phyloP scores from a whole-genome alignment of 192 early-diverging fungal species.

The Coemansia sp. region DNA sequence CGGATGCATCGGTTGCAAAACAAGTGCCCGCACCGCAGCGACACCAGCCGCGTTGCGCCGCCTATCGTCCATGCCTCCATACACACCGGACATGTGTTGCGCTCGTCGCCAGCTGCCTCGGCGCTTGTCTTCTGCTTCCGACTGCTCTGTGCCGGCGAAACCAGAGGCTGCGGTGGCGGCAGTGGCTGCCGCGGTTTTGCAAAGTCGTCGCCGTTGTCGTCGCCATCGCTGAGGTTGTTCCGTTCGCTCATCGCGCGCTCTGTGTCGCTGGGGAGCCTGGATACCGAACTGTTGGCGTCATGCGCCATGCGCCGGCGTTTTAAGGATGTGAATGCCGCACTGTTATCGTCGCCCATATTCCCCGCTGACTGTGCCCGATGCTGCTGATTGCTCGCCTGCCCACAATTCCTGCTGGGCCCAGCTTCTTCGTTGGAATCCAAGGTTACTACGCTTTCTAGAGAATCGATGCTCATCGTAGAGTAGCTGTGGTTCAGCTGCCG shows the following conservation, averaged over 20 bases:
- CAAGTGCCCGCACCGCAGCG: conserved; percentile 48
- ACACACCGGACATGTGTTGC: conserved; percentile 42
- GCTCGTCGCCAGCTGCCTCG: conserved; percentile 16
- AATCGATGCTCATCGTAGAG: background rate
- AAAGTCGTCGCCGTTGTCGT: conserved; percentile 27
- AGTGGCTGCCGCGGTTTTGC: conserved; percentile 1
- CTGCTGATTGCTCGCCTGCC: background rate
- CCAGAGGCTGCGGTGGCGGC: background rate
- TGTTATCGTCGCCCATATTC: background rate
- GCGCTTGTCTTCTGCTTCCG: background rate
- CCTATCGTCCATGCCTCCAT: conserved; percentile 36
- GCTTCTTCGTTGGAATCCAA: background rate
- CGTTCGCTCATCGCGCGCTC: background rate
- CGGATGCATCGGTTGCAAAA: conserved; percentile 40
- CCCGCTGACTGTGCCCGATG: background rate
- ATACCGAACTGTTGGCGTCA: background rate
- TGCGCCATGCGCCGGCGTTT: background rate
- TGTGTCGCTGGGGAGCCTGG: background rate
- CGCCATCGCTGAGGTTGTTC: background rate
- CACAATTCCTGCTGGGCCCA: background rate
- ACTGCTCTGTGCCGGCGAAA: background rate
- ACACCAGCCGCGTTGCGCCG: conserved; percentile 28
- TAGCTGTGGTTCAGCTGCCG: background rate
- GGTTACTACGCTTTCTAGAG: background rate
- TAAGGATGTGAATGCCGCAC: background rate